Evolutionary conservation across 345 rosid species (phyloP).

Genomic region (Aurinia saxatilis): DNA sequence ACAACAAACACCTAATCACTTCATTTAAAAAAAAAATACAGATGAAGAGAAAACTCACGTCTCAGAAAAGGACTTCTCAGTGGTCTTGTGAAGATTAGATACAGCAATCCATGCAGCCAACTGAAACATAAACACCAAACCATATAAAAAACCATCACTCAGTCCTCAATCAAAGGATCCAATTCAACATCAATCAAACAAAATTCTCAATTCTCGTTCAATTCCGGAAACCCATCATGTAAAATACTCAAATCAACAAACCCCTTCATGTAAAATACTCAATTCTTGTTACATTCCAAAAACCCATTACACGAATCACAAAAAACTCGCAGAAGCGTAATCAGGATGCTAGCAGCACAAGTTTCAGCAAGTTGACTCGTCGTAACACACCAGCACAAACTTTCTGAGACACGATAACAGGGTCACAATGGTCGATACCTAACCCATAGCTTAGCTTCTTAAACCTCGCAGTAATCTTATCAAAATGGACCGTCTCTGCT

Average conservation of each 20-base stretch:
- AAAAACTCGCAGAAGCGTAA: conserved; percentile 72
- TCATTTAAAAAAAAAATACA: background rate
- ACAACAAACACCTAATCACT: background rate
- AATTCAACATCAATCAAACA: background rate
- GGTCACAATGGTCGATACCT: conserved; percentile 89
- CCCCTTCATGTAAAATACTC: too few relatives aligned
- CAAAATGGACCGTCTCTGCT: conserved; percentile 84
- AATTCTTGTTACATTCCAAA: too few relatives aligned
- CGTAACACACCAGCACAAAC: conserved; percentile 98
- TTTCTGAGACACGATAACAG: conserved; percentile 93
- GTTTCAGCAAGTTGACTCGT: conserved; percentile 97
- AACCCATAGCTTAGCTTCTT: conserved; percentile 95
- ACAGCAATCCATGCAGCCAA: conserved; percentile 97
- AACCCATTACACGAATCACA: background rate
- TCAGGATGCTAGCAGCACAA: conserved; percentile 93
- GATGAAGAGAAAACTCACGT: conserved; percentile 51
- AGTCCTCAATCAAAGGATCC: background rate
- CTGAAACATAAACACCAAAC: conserved; percentile 35
- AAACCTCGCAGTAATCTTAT: conserved; percentile 89
- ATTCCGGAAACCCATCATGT: too few relatives aligned
- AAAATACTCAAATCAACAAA: background rate
- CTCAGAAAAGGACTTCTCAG: conserved; percentile 87
- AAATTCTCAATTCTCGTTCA: too few relatives aligned
- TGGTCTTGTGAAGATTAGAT: conserved; percentile 94
- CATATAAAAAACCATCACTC: too few relatives aligned